These are phyloP conservation scores for Bondarzewia mesenterica DNA, from an alignment of 1,284 basidiomycete genomes.

Conservation along the genomic window DNA sequence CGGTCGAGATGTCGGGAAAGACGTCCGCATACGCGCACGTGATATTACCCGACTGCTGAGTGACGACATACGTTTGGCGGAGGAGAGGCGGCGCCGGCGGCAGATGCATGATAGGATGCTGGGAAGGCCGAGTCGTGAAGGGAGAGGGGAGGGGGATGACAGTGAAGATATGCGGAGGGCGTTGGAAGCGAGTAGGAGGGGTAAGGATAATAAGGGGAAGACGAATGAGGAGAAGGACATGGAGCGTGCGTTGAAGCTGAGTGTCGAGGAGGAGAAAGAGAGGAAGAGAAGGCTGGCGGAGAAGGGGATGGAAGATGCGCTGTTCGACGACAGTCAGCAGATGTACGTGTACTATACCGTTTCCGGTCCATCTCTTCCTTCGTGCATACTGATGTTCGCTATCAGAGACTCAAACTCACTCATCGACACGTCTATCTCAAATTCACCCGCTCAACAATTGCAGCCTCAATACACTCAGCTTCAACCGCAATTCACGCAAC, in stretches of 20 bases:
- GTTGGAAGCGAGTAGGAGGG: not conserved
- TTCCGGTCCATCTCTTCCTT: not conserved
- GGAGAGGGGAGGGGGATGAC: conserved; percentile 50
- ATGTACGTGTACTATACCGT: conserved; percentile 15
- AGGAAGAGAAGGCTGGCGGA: conserved; percentile 62
- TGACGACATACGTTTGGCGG: conserved; percentile 76
- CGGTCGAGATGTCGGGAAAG: conserved; percentile 91
- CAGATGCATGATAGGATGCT: conserved; percentile 88
- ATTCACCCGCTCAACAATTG: conserved; percentile 10
- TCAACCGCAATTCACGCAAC: conserved; percentile 37
- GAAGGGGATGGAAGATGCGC: conserved; percentile 46
- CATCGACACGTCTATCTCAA: conserved; percentile 17
- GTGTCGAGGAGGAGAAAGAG: conserved; percentile 77
- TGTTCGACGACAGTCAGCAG: conserved; percentile 77
- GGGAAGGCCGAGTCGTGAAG: conserved; percentile 44
- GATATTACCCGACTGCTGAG: conserved; percentile 91
- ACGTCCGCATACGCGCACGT: conserved; percentile 96
- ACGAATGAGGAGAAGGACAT: conserved; percentile 72
- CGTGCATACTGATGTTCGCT: not conserved
- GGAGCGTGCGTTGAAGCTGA: conserved; percentile 68
- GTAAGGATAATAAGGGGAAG: conserved; percentile 52
- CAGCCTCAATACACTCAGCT: conserved; percentile 49
- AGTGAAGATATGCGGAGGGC: conserved; percentile 14
- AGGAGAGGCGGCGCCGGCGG: conserved; percentile 75
- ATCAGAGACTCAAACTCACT: conserved; percentile 11